Conservation (phyloP, 192 early-diverging fungal genomes). For the Ramicandelaber brevisporus region DNA sequence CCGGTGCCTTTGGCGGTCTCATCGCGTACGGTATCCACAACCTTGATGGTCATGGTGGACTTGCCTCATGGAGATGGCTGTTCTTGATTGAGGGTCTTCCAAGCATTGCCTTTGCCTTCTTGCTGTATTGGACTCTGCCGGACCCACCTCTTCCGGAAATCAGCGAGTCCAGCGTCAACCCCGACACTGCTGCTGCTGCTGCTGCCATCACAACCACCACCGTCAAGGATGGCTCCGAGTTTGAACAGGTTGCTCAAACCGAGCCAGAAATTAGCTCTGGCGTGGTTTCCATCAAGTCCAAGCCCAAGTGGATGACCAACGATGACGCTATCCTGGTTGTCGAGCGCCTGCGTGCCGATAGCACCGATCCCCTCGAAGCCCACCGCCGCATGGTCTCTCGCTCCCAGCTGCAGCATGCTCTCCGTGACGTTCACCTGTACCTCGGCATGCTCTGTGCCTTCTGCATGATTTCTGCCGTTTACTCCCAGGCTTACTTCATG, state of each 20-base stretch:
- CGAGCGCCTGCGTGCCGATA: conserved; percentile 15
- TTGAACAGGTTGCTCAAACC: conserved; percentile 18
- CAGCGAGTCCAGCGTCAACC: too few species aligned
- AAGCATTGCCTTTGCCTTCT: conserved; percentile 25
- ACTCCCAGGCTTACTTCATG: conserved; percentile 36
- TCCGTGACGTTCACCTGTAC: conserved; percentile 22
- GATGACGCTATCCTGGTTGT: conserved; percentile 23
- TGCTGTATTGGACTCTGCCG: conserved; percentile 22
- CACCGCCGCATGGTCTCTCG: conserved; percentile 7
- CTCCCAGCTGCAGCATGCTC: conserved; percentile 16
- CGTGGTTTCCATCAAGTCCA: too few species aligned
- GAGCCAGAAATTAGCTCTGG: too few species aligned
- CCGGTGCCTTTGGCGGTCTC: conserved; percentile 49
- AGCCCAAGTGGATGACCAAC: too few species aligned
- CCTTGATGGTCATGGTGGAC: conserved; percentile 18
- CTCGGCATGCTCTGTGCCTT: conserved; percentile 32
- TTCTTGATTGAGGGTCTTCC: conserved; percentile 44
- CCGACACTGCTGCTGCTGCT: too few species aligned
- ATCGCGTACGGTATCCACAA: conserved; percentile 35
- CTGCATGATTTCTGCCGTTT: conserved; percentile 30
- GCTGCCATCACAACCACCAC: conserved; percentile 9
- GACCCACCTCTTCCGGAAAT: too few species aligned
- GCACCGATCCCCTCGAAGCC: conserved; percentile 6
- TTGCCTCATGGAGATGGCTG: conserved; percentile 41
- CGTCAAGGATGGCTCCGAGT: conserved; percentile 1